A percentile compares a stretch with the other conserved stretches of the same genome.
phyloP scores from a whole-genome alignment of 768 basidiomycete genomes.

The Leucogyrophana mollusca region DNA sequence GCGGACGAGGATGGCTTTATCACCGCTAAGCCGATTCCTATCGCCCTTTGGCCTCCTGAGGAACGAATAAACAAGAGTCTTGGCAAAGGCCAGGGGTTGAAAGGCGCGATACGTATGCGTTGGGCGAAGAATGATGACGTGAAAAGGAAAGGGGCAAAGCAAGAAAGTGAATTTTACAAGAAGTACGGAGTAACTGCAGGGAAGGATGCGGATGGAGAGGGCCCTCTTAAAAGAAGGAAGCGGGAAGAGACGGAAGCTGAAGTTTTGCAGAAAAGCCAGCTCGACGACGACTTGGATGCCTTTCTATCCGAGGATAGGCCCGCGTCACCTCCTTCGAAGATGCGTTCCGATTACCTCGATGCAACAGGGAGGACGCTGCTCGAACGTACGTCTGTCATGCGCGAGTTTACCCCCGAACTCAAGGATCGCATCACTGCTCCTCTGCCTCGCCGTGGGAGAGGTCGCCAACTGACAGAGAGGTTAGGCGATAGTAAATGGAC shows the following conservation, averaged over 20 bases:
- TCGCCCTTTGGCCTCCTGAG: conserved; percentile 77
- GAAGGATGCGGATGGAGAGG: conserved; percentile 48
- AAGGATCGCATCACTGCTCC: conserved; percentile 46
- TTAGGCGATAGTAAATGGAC: conserved; percentile 15
- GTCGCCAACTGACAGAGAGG: conserved; percentile 18
- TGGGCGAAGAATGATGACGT: conserved; percentile 74
- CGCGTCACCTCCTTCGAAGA: conserved; percentile 55
- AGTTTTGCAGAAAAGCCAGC: conserved; percentile 35
- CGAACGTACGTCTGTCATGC: conserved; percentile 52
- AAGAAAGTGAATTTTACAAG: conserved; percentile 75
- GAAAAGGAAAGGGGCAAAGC: conserved; percentile 74
- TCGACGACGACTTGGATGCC: conserved; percentile 70
- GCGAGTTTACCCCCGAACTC: conserved; percentile 37
- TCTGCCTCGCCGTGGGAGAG: conserved; percentile 39
- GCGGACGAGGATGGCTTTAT: conserved; percentile 54
- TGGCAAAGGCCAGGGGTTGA: conserved; percentile 66
- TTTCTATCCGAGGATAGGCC: conserved; percentile 54
- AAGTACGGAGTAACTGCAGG: conserved; percentile 69
- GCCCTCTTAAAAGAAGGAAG: conserved; percentile 33
- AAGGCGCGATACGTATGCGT: conserved; percentile 67
- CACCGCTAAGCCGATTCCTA: conserved; percentile 67
- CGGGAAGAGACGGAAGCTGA: conserved; percentile 35
- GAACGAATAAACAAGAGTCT: conserved; percentile 72
- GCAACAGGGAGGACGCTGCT: conserved; percentile 50
- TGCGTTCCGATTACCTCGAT: conserved; percentile 65